Evolutionary conservation across 2,329 filamentous ascomycete genomes (phyloP), one percentile per base, ranked within the genome.

Genomic region (Rutstroemia sp.): DNA sequence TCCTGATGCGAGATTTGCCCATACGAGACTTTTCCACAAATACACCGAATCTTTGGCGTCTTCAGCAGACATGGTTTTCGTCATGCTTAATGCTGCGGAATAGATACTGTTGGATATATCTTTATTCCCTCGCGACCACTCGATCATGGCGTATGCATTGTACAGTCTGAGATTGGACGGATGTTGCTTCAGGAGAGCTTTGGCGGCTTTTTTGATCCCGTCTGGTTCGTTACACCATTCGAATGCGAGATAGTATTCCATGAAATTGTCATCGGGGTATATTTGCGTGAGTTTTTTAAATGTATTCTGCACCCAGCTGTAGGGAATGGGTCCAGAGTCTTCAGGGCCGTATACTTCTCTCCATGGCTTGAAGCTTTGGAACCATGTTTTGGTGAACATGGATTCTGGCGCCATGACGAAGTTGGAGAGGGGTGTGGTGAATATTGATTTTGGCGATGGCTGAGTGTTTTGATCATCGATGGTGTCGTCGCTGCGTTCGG

Each of bases 101-200:
- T 92, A 80, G 0, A 94, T 83, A 51, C 81, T 83, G 21, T 76
- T 73, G 4, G 87, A 84, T 48, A 82, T 73, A 0, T 80, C 75
- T 1, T 67, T 62, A 23, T 86, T 84, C 0, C 77, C 81, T 30
- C 78, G 78, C 1, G 75, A 73, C 61, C 73, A 77, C 69, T 95
- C 89, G 3, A 90, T 81, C 14, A 89, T 72, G 0, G 87, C 89
- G 66, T 92, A 95, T 0, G 84, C 82, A 62, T 90, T 87, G 71
- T 95, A 96, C 0, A 96, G 74, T 14, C 76, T 74, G 3, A 88
- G 69, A 63, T 83, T 86, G 1, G 81, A 76, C 0, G 84, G 76
- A 55, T 82, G 80, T 48, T 77, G 77, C 66, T 88, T 92, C n/a
- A 96, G 71, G 0, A 95, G 73, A 6, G 72, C 71, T 65, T 89